Conservation (phyloP, 345 rosid genomes). For the Carallia pectinifolia region DNA sequence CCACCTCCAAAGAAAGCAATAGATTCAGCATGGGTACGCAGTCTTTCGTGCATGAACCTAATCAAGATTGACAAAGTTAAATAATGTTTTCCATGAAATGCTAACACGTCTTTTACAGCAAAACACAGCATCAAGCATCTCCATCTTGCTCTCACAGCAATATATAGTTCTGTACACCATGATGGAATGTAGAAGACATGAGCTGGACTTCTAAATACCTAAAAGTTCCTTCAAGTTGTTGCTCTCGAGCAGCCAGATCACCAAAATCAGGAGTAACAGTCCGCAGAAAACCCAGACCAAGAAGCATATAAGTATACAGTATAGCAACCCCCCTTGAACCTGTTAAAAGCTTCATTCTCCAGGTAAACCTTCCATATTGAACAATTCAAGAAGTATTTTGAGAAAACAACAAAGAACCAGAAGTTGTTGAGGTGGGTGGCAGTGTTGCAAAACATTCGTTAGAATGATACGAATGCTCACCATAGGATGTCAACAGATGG, state of each 20-base stretch:
- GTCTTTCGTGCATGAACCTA: conserved; percentile 99
- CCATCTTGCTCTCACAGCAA: neutral
- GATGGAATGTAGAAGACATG: conserved; percentile 13
- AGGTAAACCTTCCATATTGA: conserved; percentile 69
- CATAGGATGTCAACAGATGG: conserved; percentile 93
- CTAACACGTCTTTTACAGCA: neutral
- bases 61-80: conserved; percentile 20
- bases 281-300: conserved; percentile 92
- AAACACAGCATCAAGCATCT: conserved; percentile 10
- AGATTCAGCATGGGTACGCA: conserved; percentile 97
- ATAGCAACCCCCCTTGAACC: conserved; percentile 95
- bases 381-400: neutral
- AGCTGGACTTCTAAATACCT: conserved; percentile 46
- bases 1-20: conserved; percentile 99
- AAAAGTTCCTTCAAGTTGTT: conserved; percentile 92
- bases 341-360: conserved; percentile 98
- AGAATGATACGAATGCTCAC: conserved; percentile 43
- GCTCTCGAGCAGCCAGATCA: conserved; percentile 76
- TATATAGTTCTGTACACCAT: neutral
- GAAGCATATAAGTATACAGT: conserved; percentile 87
- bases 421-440: neutral
- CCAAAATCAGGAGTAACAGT: conserved; percentile 92
- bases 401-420: neutral
- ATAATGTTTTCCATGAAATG: neutral
- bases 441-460: neutral